Evolutionary conservation across 2,329 filamentous ascomycete genomes (phyloP).

Genomic region (Fusarium verticillioides): DNA sequence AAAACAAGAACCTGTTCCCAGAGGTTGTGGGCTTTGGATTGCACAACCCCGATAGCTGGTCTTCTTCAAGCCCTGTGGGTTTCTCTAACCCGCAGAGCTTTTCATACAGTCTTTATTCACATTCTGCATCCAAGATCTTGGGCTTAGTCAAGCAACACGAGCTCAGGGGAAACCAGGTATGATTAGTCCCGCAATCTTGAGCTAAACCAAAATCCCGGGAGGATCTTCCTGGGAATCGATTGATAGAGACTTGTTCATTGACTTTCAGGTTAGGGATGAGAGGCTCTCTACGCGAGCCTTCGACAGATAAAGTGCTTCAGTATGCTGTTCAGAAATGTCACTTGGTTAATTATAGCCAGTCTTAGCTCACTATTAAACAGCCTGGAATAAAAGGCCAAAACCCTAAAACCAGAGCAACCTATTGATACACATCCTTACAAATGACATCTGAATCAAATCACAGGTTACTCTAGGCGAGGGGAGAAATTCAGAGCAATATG

Average conservation of each 20-base stretch:
- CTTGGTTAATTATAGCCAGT: slow-evolving; percentile 20
- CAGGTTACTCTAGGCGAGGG: background rate
- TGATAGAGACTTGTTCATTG: background rate
- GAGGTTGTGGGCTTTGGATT: too few species aligned
- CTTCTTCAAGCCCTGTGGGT: too few species aligned
- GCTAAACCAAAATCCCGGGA: background rate
- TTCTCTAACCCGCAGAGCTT: too few species aligned
- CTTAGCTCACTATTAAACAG: background rate
- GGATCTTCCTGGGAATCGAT: background rate
- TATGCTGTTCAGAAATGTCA: background rate
- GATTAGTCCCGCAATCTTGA: background rate
- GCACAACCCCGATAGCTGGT: too few species aligned
- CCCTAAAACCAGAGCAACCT: slow-evolving; percentile 15
- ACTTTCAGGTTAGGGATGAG: background rate
- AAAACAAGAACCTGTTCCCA: too few species aligned
- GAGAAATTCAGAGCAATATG: slow-evolving; percentile 14
- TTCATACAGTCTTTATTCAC: too few species aligned
- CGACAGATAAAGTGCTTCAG: background rate
- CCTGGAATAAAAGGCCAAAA: slow-evolving; percentile 36
- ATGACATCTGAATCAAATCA: background rate
- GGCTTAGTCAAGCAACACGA: too few species aligned
- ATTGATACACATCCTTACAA: background rate
- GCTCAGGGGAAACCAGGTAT: background rate
- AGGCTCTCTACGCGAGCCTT: background rate
- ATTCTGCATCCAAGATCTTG: too few species aligned